A percentile compares a stretch with the other conserved stretches of the same genome.
Conservation (phyloP, 1,139 yeast species). For the Hyphopichia fennica region DNA sequence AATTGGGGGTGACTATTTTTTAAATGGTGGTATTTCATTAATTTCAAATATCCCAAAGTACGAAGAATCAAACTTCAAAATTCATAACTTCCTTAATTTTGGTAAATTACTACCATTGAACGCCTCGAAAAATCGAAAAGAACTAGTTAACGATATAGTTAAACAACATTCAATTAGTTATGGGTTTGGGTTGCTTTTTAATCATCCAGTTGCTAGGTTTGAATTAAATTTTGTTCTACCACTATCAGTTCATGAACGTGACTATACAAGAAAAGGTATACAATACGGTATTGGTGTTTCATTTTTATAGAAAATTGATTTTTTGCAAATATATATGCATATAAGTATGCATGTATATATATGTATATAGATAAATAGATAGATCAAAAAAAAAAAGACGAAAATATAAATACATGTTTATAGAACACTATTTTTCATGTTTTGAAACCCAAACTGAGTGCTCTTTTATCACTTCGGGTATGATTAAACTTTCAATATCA, state of each 20-base stretch:
- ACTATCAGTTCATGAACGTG: conserved; percentile 60
- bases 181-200: conserved; percentile 78
- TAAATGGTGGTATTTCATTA: conserved; percentile 70
- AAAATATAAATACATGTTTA: not conserved
- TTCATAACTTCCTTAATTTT: conserved; percentile 71
- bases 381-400: not conserved
- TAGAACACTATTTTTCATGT: not conserved
- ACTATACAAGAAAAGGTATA: conserved; percentile 75
- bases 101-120: conserved; percentile 62
- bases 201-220: conserved; percentile 87
- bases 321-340: too few species aligned
- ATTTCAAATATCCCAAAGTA: conserved; percentile 64
- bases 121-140: conserved; percentile 18
- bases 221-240: conserved; percentile 89
- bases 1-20: conserved; percentile 79
- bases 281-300: conserved; percentile 93
- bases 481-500: conserved; percentile 75
- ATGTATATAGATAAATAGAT: not conserved
- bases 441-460: conserved; percentile 62
- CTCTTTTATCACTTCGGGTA: conserved; percentile 67
- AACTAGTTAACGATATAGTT: conserved; percentile 24
- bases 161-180: conserved; percentile 50
- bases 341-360: not conserved
- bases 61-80: conserved; percentile 60
- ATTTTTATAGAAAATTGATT: conserved; percentile 53